Conservation (phyloP, 2,329 filamentous ascomycete genomes). For the Sarocladium kiliense region DNA sequence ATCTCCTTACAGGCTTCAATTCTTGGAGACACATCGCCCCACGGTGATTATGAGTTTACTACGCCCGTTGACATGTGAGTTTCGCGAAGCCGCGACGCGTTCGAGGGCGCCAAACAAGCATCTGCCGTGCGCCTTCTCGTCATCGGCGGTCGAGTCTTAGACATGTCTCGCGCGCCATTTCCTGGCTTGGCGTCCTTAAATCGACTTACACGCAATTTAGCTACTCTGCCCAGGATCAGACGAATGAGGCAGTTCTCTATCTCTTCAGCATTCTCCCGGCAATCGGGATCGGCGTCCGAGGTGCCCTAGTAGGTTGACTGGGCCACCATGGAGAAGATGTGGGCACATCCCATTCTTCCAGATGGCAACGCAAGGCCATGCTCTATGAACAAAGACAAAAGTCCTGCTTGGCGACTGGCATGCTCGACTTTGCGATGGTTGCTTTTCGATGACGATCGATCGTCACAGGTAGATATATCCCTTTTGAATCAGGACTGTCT, state of each 20-base stretch:
- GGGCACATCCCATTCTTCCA: constrained; percentile 18
- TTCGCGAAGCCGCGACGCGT: constrained; percentile 1
- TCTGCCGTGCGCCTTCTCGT: constrained; percentile 1
- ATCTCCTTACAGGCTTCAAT: background rate
- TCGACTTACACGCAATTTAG: constrained; percentile 7
- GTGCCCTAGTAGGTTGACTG: background rate
- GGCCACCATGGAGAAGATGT: constrained; percentile 10
- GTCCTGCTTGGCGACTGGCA: constrained; percentile 15
- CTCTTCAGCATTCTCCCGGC: constrained; percentile 7
- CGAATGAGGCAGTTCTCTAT: constrained; percentile 2
- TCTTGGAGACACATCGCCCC: background rate
- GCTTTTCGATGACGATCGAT: constrained; percentile 5
- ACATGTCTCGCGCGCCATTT: constrained; percentile 16
- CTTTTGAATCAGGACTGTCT: background rate
- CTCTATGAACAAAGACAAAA: constrained; percentile 2
- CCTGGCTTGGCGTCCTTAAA: constrained; percentile 10
- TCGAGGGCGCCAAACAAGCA: background rate
- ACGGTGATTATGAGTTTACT: background rate
- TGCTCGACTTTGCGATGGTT: constrained; percentile 12
- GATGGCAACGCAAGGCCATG: constrained; percentile 13
- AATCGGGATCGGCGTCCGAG: constrained; percentile 15
- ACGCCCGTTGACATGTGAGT: background rate
- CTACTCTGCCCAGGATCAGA: background rate
- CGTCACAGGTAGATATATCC: constrained; percentile 2
- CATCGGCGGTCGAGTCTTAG: constrained; percentile 10